Percentiles rank a stretch among this genome's conserved stretches.
Conservation (phyloP, 805 yeast species). For the Sporopachydermia quercuum region DNA sequence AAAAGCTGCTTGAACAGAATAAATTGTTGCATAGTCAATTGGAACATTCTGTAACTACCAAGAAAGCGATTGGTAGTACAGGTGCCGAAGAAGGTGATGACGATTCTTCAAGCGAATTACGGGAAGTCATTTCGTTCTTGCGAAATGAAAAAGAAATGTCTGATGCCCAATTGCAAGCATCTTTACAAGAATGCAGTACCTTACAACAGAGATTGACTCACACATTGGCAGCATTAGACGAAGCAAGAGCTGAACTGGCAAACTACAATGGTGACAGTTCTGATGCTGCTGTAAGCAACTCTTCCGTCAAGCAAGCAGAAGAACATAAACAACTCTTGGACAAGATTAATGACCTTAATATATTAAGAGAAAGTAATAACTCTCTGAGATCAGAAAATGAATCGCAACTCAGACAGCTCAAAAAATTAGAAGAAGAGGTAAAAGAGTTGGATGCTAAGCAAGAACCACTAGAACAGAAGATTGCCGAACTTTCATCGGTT, state of each 20-base stretch:
- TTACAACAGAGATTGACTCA: slow-evolving; percentile 35
- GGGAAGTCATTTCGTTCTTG: slow-evolving; percentile 43
- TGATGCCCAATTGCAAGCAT: slow-evolving; percentile 39
- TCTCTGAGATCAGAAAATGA: slow-evolving; percentile 42
- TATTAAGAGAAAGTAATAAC: slow-evolving; percentile 53
- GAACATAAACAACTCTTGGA: slow-evolving; percentile 32
- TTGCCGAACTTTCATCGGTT: slow-evolving; percentile 24
- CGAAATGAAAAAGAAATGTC: slow-evolving; percentile 65
- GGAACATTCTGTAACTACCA: slow-evolving; percentile 20
- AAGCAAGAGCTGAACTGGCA: slow-evolving; percentile 31
- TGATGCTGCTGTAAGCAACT: slow-evolving; percentile 4
- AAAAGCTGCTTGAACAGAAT: slow-evolving; percentile 55
- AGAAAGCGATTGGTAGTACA: slow-evolving; percentile 11
- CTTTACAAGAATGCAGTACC: slow-evolving; percentile 37
- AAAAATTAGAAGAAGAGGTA: slow-evolving; percentile 27
- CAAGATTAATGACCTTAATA: slow-evolving; percentile 45
- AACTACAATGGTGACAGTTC: slow-evolving; percentile 17
- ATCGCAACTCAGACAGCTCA: slow-evolving; percentile 17
- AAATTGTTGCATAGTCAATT: slow-evolving; percentile 53
- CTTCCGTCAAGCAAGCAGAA: slow-evolving; percentile 10
- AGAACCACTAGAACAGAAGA: slow-evolving; percentile 30
- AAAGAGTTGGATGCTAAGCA: slow-evolving; percentile 18
- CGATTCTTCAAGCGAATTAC: slow-evolving; percentile 16
- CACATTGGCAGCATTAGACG: slow-evolving; percentile 34
- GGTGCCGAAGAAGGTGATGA: slow-evolving; percentile 5